Conservation (phyloP, 176 grass and related monocot species). For the Triticum aestivum region DNA sequence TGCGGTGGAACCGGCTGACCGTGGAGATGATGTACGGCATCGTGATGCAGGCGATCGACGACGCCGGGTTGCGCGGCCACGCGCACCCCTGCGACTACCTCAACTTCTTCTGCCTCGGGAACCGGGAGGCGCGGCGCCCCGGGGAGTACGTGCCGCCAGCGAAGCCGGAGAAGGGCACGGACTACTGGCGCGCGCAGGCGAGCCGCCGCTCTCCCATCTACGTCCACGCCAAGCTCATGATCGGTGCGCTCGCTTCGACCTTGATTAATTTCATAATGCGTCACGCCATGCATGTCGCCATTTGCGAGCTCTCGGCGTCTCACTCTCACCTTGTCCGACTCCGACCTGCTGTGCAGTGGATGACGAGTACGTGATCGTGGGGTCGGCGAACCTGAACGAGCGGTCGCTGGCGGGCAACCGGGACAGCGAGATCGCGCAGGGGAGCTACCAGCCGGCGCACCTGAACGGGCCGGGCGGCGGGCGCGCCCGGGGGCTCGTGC, state of each 20-base stretch:
- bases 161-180: slow-evolving; percentile 36
- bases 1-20: slow-evolving; percentile 69
- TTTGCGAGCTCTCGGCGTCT: neutral
- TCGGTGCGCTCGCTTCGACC: slow-evolving; percentile 41
- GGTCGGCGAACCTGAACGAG: slow-evolving; percentile 94
- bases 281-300: neutral
- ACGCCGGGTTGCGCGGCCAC: slow-evolving; percentile 53
- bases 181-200: slow-evolving; percentile 74
- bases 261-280: neutral
- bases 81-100: slow-evolving; percentile 87
- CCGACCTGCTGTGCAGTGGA: slow-evolving; percentile 39
- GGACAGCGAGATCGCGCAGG: slow-evolving; percentile 90
- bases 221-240: slow-evolving; percentile 95
- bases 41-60: slow-evolving; percentile 66
- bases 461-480: slow-evolving; percentile 42
- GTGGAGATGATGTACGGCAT: slow-evolving; percentile 84
- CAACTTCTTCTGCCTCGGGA: slow-evolving; percentile 96
- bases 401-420: slow-evolving; percentile 82
- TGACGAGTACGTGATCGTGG: slow-evolving; percentile 84
- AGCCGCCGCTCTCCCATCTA: slow-evolving; percentile 75
- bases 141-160: slow-evolving; percentile 60
- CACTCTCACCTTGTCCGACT: neutral
- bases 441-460: slow-evolving; percentile 84
- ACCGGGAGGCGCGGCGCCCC: slow-evolving; percentile 45
- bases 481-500: slow-evolving; percentile 47